Percentiles rank a stretch among this genome's conserved stretches.
phyloP scores from a whole-genome alignment of 257 asterid species.

The Fraxinus pennsylvanica region DNA sequence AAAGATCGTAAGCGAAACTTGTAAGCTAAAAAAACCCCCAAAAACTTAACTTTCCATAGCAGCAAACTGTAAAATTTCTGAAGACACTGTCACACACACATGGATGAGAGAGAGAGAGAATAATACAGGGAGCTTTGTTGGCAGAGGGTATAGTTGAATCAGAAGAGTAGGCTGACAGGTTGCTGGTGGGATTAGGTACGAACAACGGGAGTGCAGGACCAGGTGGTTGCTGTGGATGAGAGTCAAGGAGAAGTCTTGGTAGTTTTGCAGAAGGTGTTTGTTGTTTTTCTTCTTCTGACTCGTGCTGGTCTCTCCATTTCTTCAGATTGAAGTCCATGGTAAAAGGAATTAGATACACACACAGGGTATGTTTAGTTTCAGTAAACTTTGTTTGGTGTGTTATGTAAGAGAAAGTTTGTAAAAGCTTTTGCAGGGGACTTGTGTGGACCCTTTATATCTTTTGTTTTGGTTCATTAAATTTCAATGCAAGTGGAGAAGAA shows the following conservation, averaged over 20 bases:
- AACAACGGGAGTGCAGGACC: conserved; percentile 58
- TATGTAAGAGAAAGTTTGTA: conserved; percentile 13
- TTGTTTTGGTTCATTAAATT: background rate
- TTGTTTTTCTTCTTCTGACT: conserved; percentile 33
- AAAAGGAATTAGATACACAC: background rate
- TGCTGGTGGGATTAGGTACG: conserved; percentile 59
- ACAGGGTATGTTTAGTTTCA: conserved; percentile 18
- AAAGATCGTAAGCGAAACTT: background rate
- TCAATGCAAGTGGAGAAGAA: background rate
- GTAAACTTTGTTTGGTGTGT: conserved; percentile 23
- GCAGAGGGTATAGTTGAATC: conserved; percentile 42
- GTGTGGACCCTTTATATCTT: conserved; percentile 27
- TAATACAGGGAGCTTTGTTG: conserved; percentile 52
- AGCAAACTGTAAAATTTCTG: conserved; percentile 6
- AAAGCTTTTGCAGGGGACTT: conserved; percentile 14
- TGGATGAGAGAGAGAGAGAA: conserved; percentile 1
- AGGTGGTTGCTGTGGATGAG: conserved; percentile 25
- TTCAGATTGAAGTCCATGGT: too few species aligned
- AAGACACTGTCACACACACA: conserved; percentile 16
- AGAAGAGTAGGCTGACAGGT: conserved; percentile 58
- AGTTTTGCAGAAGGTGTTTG: conserved; percentile 45
- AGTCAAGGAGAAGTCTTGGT: conserved; percentile 32
- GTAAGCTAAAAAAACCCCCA: conserved; percentile 20
- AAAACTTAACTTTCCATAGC: background rate
- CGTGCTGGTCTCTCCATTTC: conserved; percentile 20